Conservation (phyloP, 129 eudicot species). For the Ambrosia trifida region DNA sequence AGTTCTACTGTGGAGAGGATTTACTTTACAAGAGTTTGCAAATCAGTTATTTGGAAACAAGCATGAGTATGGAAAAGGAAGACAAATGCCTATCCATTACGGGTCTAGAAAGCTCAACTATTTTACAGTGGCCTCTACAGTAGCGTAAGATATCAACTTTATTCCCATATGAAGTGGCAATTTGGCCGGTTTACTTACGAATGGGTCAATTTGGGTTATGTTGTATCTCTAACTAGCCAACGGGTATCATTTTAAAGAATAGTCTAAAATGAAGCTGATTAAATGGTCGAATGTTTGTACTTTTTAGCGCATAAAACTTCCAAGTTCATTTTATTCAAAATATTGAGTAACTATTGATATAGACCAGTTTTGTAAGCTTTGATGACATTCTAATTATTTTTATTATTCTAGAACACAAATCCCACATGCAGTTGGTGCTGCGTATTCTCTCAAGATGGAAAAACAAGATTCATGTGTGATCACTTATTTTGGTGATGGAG, state of each 20-base stretch:
- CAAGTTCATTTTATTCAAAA: not conserved
- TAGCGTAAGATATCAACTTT: slow-evolving; percentile 54
- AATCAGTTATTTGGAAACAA: slow-evolving; percentile 80
- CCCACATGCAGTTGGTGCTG: slow-evolving; percentile 97
- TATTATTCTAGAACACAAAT: slow-evolving; percentile 60
- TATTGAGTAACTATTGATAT: not conserved
- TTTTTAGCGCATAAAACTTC: not conserved
- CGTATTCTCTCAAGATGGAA: slow-evolving; percentile 86
- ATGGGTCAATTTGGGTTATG: not conserved
- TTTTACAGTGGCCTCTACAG: slow-evolving; percentile 83
- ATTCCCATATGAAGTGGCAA: not conserved
- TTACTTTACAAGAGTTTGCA: slow-evolving; percentile 83
- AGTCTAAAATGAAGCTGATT: not conserved
- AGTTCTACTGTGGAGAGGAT: slow-evolving; percentile 90
- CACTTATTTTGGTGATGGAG: slow-evolving; percentile 93
- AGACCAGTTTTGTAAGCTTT: not conserved
- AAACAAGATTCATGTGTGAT: slow-evolving; percentile 62
- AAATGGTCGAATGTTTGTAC: not conserved
- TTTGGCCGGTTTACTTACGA: not conserved
- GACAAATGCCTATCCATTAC: slow-evolving; percentile 93
- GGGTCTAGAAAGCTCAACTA: slow-evolving; percentile 76
- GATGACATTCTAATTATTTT: not conserved
- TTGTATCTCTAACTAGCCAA: not conserved
- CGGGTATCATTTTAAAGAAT: not conserved
- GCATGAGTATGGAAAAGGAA: slow-evolving; percentile 80